Conservation (phyloP, 2,329 filamentous ascomycete species). For the Botrytis cinerea region DNA sequence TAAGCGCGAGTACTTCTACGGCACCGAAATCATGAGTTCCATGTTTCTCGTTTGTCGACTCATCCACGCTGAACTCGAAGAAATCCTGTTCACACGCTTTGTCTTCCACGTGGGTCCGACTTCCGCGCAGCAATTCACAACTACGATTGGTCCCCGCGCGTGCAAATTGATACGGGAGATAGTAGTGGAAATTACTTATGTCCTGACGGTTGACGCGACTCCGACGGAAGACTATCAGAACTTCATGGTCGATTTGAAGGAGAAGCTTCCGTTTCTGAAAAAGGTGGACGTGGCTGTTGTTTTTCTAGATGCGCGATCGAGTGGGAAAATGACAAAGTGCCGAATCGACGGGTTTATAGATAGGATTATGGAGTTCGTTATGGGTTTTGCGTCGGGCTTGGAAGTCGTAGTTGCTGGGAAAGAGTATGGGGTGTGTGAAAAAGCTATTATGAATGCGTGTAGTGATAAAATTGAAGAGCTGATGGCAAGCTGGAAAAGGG, state of each 20-base stretch:
- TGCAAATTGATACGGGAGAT: background rate
- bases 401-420: background rate
- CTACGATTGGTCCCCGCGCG: background rate
- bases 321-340: background rate
- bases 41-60: background rate
- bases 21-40: background rate
- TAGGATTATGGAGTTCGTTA: background rate
- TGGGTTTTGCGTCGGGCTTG: background rate
- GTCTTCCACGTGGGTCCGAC: background rate
- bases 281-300: background rate
- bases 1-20: background rate
- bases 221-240: too few species aligned
- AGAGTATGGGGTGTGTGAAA: background rate
- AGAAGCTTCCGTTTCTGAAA: background rate
- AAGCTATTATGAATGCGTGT: background rate
- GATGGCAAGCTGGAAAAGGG: background rate
- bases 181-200: background rate
- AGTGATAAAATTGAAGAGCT: background rate
- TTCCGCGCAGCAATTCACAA: background rate
- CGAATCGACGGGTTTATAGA: background rate
- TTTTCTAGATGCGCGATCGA: background rate
- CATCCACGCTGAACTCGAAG: background rate
- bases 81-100: background rate
- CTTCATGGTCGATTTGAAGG: background rate
- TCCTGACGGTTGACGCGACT: background rate